Conservation (phyloP, 108 stramenopile genomes). For the Conticribra guillardii region DNA sequence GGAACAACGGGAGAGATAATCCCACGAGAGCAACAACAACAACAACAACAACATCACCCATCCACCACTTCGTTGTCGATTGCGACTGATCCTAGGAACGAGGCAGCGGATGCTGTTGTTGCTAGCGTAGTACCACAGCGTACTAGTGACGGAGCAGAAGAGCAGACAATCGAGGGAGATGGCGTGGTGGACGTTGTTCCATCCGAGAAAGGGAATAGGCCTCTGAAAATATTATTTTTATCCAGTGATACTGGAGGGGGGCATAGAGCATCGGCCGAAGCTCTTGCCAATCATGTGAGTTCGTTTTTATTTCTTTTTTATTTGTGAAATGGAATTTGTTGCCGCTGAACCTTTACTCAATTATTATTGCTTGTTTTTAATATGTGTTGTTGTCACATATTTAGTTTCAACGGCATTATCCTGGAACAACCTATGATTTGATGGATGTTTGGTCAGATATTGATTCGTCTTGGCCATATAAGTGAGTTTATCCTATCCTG, state of each 20-base stretch:
- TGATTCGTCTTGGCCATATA: slow-evolving; percentile 57
- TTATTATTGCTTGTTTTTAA: not conserved
- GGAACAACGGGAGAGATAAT: not conserved
- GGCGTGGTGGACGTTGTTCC: not conserved
- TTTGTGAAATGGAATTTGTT: no score
- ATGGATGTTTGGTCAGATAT: slow-evolving; percentile 84
- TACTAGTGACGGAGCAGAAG: slow-evolving; percentile 9
- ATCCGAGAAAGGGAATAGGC: slow-evolving; percentile 18
- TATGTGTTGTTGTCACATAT: not conserved
- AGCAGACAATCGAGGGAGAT: not conserved
- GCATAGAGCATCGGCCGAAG: slow-evolving; percentile 95
- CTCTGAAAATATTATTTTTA: slow-evolving; percentile 88
- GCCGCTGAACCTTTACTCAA: not conserved
- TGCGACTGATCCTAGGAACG: slow-evolving; percentile 23
- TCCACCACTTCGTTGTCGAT: slow-evolving; percentile 19
- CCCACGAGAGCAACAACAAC: not conserved
- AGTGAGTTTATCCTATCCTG: slow-evolving; percentile 11
- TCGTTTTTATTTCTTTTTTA: not conserved
- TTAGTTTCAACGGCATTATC: slow-evolving; percentile 82
- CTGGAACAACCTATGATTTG: slow-evolving; percentile 86
- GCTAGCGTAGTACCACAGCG: no score
- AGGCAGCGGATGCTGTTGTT: not conserved
- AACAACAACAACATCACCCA: not conserved
- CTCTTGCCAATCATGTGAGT: slow-evolving; percentile 69
- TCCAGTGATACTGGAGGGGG: slow-evolving; percentile 98